Evolutionary conservation across 140 eudicot genomes (phyloP), one percentile per base, ranked within the genome.

Genomic region (Erigeron philadelphicus): DNA sequence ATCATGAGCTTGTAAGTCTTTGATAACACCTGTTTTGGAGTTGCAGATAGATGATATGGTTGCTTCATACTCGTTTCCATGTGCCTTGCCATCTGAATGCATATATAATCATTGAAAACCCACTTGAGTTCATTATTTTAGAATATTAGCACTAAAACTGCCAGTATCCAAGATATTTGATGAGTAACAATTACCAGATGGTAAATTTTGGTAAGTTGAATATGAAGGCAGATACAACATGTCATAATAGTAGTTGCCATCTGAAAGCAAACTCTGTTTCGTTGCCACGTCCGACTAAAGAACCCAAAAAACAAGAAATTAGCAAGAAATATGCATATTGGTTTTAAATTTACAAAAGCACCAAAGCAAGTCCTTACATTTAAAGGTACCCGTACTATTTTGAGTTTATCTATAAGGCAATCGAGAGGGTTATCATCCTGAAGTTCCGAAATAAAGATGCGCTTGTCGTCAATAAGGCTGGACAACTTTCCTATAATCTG

Each of bases 381-480:
- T 46, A 76, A 52, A 3, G 89, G 81, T 40, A 89, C 50, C 9
- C 75, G 73, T 0, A 77, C 79, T 23, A 94, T 85, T 61, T 58
- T 83, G 44, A 94, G 75, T 67, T 83, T 86, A 52, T 79, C 60
- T 0, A 87, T 9, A n/a, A 94, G 89, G 46, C 99, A 94, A 31
- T 84, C 90, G 50, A 94, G 82, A 1, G 90, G 89, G 57, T 94
- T 94, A 38, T 87, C 97, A 68, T 94, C 90, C 63, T 76, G 80
- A 15, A 89, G 60, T 52, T 82, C 87, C 6, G 99, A 94, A 11
- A 83, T 70, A 59, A 94, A 94, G 11, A 94, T 41, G 1, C 95
- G 76, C 44, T 82, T 89, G 2, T 75, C 53, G 25, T 87, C 95
- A 47, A 85, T 77, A 2, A 87, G 76, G 12, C 66, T 3, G n/a